Base-by-base conservation (phyloP, 345 rosid genomes). In the Eucalyptus sp. region DNA sequence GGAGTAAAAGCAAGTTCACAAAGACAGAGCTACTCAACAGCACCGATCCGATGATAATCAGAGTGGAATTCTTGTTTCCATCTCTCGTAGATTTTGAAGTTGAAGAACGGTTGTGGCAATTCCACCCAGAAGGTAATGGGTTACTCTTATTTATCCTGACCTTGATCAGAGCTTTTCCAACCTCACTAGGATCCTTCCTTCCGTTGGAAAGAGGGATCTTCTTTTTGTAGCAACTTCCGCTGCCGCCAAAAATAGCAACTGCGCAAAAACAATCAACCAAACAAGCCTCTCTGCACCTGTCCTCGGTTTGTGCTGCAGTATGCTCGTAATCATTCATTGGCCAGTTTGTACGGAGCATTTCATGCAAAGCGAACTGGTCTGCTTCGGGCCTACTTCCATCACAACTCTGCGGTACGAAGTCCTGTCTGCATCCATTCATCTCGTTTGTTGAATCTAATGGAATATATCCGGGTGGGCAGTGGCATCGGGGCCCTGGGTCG, bases 221-320 rank as follows among this genome's bases (percentile, higher is more conserved):
- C 92, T 95, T 94, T 91, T 93, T 96, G 93, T 90, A 92, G 44
- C 96, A 94, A 1, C 49, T 22, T 13, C 90, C 88, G 1, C 17
- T 15, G 54, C 80, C 86, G 16, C 37, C 37, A 37, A 62, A 90
- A 86, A 91, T 87, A 33, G 93, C 94, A 29, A 91, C 93, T 22
- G 89, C 94, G 50, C 96, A 96, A 20, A 92, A 91, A 87, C 95
- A 95, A 89, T 94, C 98, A 13, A 5, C 76, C 92, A 94, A 86
- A 91, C 96, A 95, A 62, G 90, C 87, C 50, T 54, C 50, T 52
- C 90, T 88, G 86, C 86, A 81, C 62, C 90, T 17, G 49, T 68
- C 9, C 76, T 89, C 37, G 60, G 87, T 50, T 79, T 43, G 16
- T 52, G 46, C 1, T 12, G 50, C 14, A 49, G 14, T 49, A 49